A percentile compares a stretch with the other conserved stretches of the same genome.
phyloP scores from a whole-genome alignment of 2,329 filamentous ascomycete species.

The Colletotrichum lupini region DNA sequence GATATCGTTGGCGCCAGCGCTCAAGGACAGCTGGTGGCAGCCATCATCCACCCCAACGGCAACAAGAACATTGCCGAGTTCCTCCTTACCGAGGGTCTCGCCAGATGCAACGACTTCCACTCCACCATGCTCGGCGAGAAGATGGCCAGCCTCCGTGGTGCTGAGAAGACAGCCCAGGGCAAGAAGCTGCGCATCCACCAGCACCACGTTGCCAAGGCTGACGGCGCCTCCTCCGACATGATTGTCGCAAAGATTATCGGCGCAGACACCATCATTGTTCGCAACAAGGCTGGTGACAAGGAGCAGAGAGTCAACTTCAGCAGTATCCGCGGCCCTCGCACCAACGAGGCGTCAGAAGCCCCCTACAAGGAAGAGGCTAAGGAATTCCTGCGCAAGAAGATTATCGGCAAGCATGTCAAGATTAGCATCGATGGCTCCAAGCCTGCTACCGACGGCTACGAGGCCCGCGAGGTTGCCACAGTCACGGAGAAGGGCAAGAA shows the following conservation, averaged over 20 bases:
- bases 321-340: slow-evolving; percentile 93
- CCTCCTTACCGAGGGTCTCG: slow-evolving; percentile 87
- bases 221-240: slow-evolving; percentile 74
- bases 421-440: slow-evolving; percentile 91
- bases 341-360: slow-evolving; percentile 85
- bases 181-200: slow-evolving; percentile 84
- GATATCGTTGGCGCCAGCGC: slow-evolving; percentile 88
- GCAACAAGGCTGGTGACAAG: slow-evolving; percentile 80
- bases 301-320: slow-evolving; percentile 94
- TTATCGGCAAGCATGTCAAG: slow-evolving; percentile 96
- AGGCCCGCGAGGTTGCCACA: slow-evolving; percentile 94
- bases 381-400: slow-evolving; percentile 91
- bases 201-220: slow-evolving; percentile 78
- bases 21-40: slow-evolving; percentile 90
- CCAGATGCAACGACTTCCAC: slow-evolving; percentile 94
- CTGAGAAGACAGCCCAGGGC: slow-evolving; percentile 86
- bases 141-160: slow-evolving; percentile 86
- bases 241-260: slow-evolving; percentile 86
- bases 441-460: slow-evolving; percentile 88
- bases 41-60: slow-evolving; percentile 87
- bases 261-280: slow-evolving; percentile 88
- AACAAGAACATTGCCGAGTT: slow-evolving; percentile 85
- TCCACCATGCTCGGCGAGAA: slow-evolving; percentile 89
- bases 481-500: slow-evolving; percentile 88
- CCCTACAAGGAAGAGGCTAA: slow-evolving; percentile 95